phyloP scores from a whole-genome alignment of 352 stramenopile species.

The Phytopythium ostracodes region DNA sequence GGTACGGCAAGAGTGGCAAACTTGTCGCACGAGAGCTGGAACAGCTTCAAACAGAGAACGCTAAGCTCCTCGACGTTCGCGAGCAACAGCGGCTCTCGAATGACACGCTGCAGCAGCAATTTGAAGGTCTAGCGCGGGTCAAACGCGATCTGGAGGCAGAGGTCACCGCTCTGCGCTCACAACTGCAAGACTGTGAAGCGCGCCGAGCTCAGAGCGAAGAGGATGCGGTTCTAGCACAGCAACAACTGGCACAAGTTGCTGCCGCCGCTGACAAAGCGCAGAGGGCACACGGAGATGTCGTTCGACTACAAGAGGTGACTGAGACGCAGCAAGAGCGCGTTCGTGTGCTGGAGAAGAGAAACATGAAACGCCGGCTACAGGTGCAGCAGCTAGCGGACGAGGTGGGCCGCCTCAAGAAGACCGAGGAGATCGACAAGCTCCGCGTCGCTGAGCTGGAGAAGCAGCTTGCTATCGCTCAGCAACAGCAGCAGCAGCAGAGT shows the following conservation, averaged over 20 bases:
- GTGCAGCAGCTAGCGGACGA: slow-evolving; percentile 2
- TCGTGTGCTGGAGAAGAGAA: slow-evolving; percentile 2
- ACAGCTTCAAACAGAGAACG: background rate
- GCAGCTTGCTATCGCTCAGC: slow-evolving; percentile 1
- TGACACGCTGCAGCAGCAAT: background rate
- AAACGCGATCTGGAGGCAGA: background rate
- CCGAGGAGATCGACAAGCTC: slow-evolving; percentile 4
- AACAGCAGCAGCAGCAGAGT: background rate
- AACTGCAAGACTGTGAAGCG: background rate
- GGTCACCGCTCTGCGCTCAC: background rate
- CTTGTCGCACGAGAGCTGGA: background rate
- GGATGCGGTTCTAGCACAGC: background rate
- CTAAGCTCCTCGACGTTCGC: background rate
- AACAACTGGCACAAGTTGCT: background rate
- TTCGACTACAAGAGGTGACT: background rate
- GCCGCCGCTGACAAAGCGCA: background rate
- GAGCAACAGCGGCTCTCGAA: background rate
- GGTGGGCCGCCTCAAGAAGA: slow-evolving; percentile 2
- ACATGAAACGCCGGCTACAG: background rate
- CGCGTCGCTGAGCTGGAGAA: slow-evolving; percentile 6
- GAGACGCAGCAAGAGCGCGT: background rate
- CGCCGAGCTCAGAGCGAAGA: background rate
- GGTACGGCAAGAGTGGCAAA: background rate
- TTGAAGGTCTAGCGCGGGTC: background rate
- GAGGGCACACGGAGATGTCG: background rate